These are phyloP conservation scores for Corylus avellana DNA, from an alignment of 306 rosid species.

Conservation along the genomic window DNA sequence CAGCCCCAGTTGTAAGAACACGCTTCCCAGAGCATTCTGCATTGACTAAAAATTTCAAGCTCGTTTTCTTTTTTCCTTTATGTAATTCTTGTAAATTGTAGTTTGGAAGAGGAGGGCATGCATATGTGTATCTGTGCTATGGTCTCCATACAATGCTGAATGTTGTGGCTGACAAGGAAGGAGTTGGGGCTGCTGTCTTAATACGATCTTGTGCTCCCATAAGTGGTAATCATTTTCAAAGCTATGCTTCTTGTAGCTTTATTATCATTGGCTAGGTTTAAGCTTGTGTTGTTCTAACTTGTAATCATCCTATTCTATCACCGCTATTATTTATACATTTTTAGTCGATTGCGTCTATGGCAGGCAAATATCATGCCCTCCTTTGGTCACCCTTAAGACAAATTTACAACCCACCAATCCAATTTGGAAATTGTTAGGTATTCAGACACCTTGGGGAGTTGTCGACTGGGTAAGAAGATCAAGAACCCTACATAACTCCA, in stretches of 20 bases:
- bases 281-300: not conserved
- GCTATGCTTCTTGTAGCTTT: not conserved
- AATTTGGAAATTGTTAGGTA: not conserved
- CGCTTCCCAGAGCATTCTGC: not conserved
- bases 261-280: not conserved
- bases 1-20: conserved; percentile 82
- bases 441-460: no score
- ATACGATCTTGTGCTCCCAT: conserved; percentile 95
- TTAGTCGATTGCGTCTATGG: not conserved
- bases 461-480: no score
- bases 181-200: conserved; percentile 82
- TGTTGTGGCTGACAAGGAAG: conserved; percentile 90
- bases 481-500: no score
- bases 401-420: not conserved
- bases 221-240: conserved; percentile 47
- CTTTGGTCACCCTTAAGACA: not conserved
- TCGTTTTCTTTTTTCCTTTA: not conserved
- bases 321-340: not conserved
- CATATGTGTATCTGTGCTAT: conserved; percentile 86
- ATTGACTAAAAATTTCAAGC: not conserved
- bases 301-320: not conserved
- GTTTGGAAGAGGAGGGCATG: conserved; percentile 96
- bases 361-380: not conserved
- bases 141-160: conserved; percentile 80
- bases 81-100: conserved; percentile 17